These are phyloP conservation scores for Monilinia vaccinii-corymbosi DNA, from an alignment of 2,329 filamentous ascomycete genomes.

Conservation along the genomic window DNA sequence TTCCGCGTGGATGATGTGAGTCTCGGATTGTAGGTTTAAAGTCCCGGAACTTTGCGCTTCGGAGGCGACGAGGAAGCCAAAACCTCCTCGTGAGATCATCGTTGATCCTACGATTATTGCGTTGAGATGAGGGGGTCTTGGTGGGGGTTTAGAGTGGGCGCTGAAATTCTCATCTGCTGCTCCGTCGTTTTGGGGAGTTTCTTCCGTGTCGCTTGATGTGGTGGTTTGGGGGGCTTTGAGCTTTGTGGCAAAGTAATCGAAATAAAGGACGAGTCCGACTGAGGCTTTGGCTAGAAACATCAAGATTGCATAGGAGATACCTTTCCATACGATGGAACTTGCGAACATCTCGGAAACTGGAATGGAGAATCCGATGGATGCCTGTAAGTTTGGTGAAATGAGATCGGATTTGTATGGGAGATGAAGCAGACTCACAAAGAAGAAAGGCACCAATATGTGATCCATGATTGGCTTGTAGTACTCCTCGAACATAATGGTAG, in stretches of 20 bases:
- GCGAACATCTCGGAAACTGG: conserved; percentile 3
- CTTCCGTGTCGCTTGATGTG: neutral
- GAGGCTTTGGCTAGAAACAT: conserved; percentile 33
- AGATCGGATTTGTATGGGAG: neutral
- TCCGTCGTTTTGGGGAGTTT: neutral
- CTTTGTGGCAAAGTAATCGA: conserved; percentile 11
- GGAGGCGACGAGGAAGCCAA: conserved; percentile 67
- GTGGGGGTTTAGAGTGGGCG: no score
- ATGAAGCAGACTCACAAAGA: conserved; percentile 43
- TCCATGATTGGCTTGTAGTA: conserved; percentile 27
- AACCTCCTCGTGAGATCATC: conserved; percentile 71
- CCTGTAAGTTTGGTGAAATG: neutral
- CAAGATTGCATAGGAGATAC: conserved; percentile 35
- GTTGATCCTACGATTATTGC: conserved; percentile 30
- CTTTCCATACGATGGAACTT: conserved; percentile 55
- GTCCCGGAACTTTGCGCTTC: conserved; percentile 47
- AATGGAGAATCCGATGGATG: conserved; percentile 8
- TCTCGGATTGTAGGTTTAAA: neutral
- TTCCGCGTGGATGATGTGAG: neutral
- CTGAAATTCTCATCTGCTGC: neutral
- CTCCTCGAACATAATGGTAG: conserved; percentile 19
- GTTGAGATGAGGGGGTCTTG: conserved; percentile 13
- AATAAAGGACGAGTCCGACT: conserved; percentile 37
- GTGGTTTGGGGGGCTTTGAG: neutral
- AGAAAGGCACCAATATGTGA: conserved; percentile 46